Evolutionary conservation across 129 eudicot genomes (phyloP).

Genomic region (Smallanthus sonchifolius): DNA sequence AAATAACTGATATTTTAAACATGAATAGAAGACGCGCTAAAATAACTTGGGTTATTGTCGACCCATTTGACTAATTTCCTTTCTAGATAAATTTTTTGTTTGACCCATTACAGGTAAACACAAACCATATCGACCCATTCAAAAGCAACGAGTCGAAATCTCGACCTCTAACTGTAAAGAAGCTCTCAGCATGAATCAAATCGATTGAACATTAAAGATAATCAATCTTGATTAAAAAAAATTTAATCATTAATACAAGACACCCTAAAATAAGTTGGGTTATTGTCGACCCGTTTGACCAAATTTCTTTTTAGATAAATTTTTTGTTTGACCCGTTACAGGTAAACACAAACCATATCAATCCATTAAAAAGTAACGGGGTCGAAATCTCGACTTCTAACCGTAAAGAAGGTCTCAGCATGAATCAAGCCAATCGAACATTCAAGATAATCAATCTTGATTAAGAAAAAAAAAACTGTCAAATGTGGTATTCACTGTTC

Average conservation of each 20-base stretch:
- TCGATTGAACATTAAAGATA: background rate
- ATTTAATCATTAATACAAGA: too few species aligned
- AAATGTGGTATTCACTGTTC: background rate
- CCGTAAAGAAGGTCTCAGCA: background rate
- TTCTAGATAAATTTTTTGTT: too few species aligned
- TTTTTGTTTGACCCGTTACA: background rate
- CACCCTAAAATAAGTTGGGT: too few species aligned
- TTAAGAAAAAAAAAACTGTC: slow-evolving; percentile 6
- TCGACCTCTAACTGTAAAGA: background rate
- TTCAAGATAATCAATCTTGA: background rate
- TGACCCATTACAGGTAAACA: background rate
- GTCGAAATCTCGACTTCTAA: background rate
- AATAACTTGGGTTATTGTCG: too few species aligned
- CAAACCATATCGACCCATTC: background rate
- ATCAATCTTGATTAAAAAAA: background rate
- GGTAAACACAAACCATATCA: background rate
- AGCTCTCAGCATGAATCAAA: background rate
- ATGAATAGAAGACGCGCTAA: too few species aligned
- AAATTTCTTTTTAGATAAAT: too few species aligned
- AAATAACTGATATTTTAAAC: too few species aligned
- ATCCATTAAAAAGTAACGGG: background rate
- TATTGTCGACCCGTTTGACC: too few species aligned
- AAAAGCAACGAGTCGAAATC: background rate
- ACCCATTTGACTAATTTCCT: too few species aligned
- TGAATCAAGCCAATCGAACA: background rate